Evolutionary conservation across 768 basidiomycete genomes (phyloP).

Genomic region (Leccinum variicolor): DNA sequence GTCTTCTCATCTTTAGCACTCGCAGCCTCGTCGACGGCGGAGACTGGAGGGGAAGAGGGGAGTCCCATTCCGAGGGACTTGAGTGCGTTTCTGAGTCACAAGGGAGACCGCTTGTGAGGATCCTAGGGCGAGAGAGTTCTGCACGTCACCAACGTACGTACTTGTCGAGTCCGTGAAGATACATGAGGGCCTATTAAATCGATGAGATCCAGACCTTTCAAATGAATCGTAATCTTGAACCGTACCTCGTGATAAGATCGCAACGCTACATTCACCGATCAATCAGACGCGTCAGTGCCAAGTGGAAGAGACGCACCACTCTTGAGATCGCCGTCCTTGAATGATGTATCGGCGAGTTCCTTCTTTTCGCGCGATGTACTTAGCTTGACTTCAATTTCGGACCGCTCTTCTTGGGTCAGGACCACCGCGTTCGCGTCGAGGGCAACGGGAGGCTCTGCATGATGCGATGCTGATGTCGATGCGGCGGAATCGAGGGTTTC

Average conservation of each 20-base stretch:
- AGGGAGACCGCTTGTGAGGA: conserved; percentile 3
- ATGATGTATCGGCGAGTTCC: conserved; percentile 61
- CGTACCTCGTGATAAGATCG: conserved; percentile 69
- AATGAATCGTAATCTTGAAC: background rate
- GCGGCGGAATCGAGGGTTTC: background rate
- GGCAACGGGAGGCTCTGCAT: background rate
- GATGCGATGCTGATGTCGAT: conserved; percentile 2
- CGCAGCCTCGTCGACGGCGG: conserved; percentile 29
- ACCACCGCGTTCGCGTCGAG: conserved; percentile 21
- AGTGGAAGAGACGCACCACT: conserved; percentile 44
- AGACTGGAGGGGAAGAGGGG: conserved; percentile 5
- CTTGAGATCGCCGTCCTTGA: conserved; percentile 60
- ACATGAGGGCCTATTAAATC: conserved; percentile 58
- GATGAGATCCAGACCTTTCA: conserved; percentile 2
- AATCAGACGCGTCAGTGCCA: background rate
- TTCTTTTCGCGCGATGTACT: conserved; percentile 64
- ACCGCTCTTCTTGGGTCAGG: conserved; percentile 17
- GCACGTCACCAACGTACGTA: conserved; percentile 43
- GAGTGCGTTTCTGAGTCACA: conserved; percentile 46
- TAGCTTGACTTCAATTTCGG: conserved; percentile 47
- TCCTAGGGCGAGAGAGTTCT: background rate
- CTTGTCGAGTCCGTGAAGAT: conserved; percentile 77
- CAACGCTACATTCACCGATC: conserved; percentile 48
- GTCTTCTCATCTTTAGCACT: conserved; percentile 52
- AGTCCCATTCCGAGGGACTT: conserved; percentile 45